Conservation (phyloP, 305 asterid genomes). For the Rubia tinctorum region DNA sequence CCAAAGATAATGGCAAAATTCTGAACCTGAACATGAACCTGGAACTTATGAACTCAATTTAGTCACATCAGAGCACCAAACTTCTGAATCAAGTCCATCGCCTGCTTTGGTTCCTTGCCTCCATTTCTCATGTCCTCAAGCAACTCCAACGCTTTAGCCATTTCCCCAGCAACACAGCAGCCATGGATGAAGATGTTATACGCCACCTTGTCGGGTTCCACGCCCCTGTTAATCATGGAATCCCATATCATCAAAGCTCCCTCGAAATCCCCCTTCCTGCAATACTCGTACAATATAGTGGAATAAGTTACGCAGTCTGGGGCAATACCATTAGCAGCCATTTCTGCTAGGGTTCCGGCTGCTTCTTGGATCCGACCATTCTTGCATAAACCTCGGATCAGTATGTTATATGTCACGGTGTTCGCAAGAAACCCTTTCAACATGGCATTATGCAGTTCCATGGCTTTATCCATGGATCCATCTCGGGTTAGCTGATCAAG, state of each 20-base stretch:
- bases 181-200: conserved; percentile 62
- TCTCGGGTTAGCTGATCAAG: conserved; percentile 64
- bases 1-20: neutral
- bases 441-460: conserved; percentile 54
- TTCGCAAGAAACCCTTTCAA: conserved; percentile 45
- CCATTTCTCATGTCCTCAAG: conserved; percentile 55
- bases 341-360: conserved; percentile 42
- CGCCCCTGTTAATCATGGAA: conserved; percentile 49
- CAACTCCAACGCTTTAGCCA: conserved; percentile 56
- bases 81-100: conserved; percentile 27
- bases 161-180: conserved; percentile 62
- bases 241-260: conserved; percentile 70
- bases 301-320: conserved; percentile 85
- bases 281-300: conserved; percentile 52
- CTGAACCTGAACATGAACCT: neutral
- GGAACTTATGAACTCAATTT: conserved; percentile 5
- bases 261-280: conserved; percentile 60
- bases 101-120: conserved; percentile 57
- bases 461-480: conserved; percentile 68
- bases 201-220: conserved; percentile 73
- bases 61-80: conserved; percentile 6
- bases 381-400: conserved; percentile 77
- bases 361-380: conserved; percentile 59
- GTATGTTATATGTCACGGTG: conserved; percentile 66
- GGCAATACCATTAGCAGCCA: conserved; percentile 45